Base-by-base conservation (phyloP, 2,329 filamentous ascomycete species). In the Mollisia scopiformis region DNA sequence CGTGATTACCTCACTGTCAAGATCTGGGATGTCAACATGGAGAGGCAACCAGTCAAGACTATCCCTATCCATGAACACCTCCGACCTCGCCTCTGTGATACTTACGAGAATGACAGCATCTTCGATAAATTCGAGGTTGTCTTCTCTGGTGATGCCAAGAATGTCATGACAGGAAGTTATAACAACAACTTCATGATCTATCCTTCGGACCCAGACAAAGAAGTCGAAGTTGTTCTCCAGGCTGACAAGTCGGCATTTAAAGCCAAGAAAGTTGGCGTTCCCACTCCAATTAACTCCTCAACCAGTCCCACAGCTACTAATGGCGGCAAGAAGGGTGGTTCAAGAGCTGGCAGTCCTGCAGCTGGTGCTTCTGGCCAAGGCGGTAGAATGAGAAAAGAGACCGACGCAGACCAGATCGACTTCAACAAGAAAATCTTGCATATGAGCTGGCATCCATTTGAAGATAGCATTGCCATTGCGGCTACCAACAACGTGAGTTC, bases 111-210 rank as follows among this genome's bases (percentile, higher is more conserved):
- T 72, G 95, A 99, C 74, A 97, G 93, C 76, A 99, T 99, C 74
- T 99, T 99, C 74, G 95, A 99, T 85, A 99, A 99, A 78, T 99
- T 99, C 68, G 95, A 99, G 78, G 95, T 99, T 43, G 94, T 98
- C 55, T 99, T 99, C 80, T 98, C 94, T 1, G 95, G 95, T 25
- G 94, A 98, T 76, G 92, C 93, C 39, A 96, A 97, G 84, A 98
- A 99, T 71, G 95, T 98, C 68, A 99, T 99, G 95, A 99, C 95
- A 6, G 95, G 95, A 70, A 97, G 93, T 75, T 99, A 99, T 83
- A 99, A 99, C 84, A 99, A 99, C 82, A 99, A 99, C 81, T 98
- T 99, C 83, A 99, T 99, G 95, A 99, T 99, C 74, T 99, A 98
- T 76, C 95, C 95, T 4, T 95, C 93, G 27, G 94, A 98, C 72